phyloP scores from a whole-genome alignment of 2,329 filamentous ascomycete species.

The Epicoccum sorghinum region DNA sequence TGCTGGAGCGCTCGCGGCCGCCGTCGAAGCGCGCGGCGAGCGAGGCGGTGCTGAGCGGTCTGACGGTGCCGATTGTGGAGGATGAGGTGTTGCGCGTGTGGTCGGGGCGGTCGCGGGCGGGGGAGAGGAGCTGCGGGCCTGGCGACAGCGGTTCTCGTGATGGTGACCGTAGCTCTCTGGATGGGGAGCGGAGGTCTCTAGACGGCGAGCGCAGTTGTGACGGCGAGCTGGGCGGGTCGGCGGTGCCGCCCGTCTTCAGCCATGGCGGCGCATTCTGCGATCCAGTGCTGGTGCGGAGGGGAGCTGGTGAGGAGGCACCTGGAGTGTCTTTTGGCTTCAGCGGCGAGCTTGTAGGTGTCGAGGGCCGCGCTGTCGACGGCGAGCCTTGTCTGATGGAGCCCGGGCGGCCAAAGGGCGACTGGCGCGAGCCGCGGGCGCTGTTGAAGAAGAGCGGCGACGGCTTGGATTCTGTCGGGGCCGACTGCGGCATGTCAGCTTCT shows the following conservation, averaged over 20 bases:
- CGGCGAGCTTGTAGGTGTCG: conserved; percentile 50
- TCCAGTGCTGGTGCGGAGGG: conserved; percentile 39
- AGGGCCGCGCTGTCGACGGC: conserved; percentile 47
- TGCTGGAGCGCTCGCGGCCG: conserved; percentile 37
- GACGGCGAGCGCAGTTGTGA: conserved; percentile 29
- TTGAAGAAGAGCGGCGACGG: conserved; percentile 53
- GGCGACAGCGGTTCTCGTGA: conserved; percentile 19
- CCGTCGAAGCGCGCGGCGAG: conserved; percentile 48
- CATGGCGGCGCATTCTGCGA: conserved; percentile 44
- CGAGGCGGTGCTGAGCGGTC: conserved; percentile 37
- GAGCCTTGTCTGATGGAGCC: conserved; percentile 48
- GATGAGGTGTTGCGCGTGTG: conserved; percentile 20
- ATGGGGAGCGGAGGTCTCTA: conserved; percentile 33
- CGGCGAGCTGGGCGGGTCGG: conserved; percentile 40
- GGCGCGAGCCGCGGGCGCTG: conserved; percentile 42
- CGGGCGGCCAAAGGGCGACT: conserved; percentile 53
- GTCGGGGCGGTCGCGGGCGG: conserved; percentile 2
- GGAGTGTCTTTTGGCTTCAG: conserved; percentile 44
- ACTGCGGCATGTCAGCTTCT: conserved; percentile 27
- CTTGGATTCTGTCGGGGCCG: conserved; percentile 47
- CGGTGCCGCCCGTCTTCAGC: conserved; percentile 42
- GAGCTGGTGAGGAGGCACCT: conserved; percentile 34
- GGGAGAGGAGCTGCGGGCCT: conserved; percentile 3
- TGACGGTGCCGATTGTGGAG: conserved; percentile 28
- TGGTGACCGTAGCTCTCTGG: conserved; percentile 25